A percentile compares a stretch with the other conserved stretches of the same genome.
phyloP scores from a whole-genome alignment of 1,284 basidiomycete genomes.

The Cerioporus squamosus region DNA sequence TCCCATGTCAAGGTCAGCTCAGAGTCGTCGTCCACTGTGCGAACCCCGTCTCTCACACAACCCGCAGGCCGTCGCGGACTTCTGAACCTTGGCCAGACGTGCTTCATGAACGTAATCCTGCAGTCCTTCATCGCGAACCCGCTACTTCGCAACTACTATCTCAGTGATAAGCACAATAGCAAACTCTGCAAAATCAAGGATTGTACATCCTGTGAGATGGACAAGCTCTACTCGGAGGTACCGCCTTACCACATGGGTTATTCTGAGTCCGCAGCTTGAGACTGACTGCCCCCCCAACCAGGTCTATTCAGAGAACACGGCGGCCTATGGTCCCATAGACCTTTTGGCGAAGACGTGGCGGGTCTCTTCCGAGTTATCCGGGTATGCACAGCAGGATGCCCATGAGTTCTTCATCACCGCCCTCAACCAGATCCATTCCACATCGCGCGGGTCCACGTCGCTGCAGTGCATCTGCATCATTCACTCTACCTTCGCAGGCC shows the following conservation, averaged over 20 bases:
- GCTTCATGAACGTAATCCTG: slow-evolving; percentile 92
- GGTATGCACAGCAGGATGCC: slow-evolving; percentile 94
- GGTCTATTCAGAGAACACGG: slow-evolving; percentile 74
- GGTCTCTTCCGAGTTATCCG: slow-evolving; percentile 81
- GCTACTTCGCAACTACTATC: slow-evolving; percentile 87
- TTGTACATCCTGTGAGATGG: slow-evolving; percentile 96
- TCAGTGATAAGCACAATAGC: slow-evolving; percentile 84
- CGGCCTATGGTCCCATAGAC: slow-evolving; percentile 82
- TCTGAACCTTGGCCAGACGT: slow-evolving; percentile 93
- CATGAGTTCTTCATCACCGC: slow-evolving; percentile 90
- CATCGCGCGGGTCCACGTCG: slow-evolving; percentile 70
- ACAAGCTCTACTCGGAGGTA: slow-evolving; percentile 88
- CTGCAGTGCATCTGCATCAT: slow-evolving; percentile 90
- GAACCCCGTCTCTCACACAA: neutral
- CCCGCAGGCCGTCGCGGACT: slow-evolving; percentile 79
- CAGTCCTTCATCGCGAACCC: slow-evolving; percentile 96
- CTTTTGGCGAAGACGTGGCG: slow-evolving; percentile 91
- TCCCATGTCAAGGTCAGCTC: slow-evolving; percentile 68
- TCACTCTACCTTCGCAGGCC: slow-evolving; percentile 89
- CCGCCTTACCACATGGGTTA: neutral
- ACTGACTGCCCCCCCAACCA: slow-evolving; percentile 34
- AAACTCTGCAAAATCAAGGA: slow-evolving; percentile 71
- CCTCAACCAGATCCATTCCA: slow-evolving; percentile 85
- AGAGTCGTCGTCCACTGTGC: neutral
- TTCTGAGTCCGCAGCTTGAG: neutral